Conservation (phyloP, 192 early-diverging fungal genomes). For the Backusella tuberculispora region DNA sequence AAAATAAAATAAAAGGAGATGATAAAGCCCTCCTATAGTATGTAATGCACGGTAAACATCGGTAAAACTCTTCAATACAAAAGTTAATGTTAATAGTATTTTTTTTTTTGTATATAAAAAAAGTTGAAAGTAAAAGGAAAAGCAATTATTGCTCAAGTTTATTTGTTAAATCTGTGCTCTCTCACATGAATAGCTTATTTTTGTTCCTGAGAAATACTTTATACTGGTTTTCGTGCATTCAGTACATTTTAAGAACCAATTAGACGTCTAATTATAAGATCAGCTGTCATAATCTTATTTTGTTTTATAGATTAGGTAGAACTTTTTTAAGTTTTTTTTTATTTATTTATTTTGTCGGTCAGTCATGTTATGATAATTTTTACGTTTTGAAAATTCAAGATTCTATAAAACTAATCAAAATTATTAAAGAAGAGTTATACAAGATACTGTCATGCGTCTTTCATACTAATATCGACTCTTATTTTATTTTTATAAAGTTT, state of each 20-base stretch:
- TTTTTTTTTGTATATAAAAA: too few relatives aligned
- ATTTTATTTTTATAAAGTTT: too few relatives aligned
- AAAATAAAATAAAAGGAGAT: neutral
- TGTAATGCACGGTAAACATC: neutral
- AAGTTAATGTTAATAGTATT: neutral
- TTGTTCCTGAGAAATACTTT: neutral
- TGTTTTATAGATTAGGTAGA: neutral
- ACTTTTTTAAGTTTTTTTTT: conserved; percentile 8
- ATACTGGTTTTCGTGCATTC: neutral
- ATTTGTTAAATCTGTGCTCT: neutral
- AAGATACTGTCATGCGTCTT: too few relatives aligned
- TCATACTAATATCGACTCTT: too few relatives aligned
- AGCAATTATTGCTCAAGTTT: neutral
- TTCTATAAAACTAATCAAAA: too few relatives aligned
- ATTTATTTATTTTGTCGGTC: neutral
- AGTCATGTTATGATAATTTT: too few relatives aligned
- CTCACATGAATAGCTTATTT: neutral
- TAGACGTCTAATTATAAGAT: neutral
- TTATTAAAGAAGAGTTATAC: too few relatives aligned
- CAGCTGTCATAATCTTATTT: neutral
- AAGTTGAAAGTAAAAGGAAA: neutral
- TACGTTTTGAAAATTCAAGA: too few relatives aligned
- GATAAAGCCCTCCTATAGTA: neutral
- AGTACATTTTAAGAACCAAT: neutral
- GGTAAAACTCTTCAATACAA: neutral